A percentile compares a stretch with the other conserved stretches of the same genome.
These are phyloP conservation scores for Eragrostis tef DNA, from an alignment of 202 grass and related monocot genomes.

Conservation along the genomic window DNA sequence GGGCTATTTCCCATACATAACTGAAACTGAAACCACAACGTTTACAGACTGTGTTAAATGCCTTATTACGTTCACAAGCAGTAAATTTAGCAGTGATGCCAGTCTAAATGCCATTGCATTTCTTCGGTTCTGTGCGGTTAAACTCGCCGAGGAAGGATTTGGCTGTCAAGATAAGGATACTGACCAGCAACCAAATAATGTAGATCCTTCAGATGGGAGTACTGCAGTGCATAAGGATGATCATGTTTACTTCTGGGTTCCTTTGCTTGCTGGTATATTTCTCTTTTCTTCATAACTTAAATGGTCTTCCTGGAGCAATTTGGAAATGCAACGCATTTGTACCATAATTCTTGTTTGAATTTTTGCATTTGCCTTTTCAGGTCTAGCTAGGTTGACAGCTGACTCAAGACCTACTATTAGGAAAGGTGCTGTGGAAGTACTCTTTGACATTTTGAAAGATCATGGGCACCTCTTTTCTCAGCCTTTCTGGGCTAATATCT, in stretches of 20 bases:
- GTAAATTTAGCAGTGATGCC: constrained; percentile 97
- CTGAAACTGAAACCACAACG: constrained; percentile 93
- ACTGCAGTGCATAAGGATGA: constrained; percentile 69
- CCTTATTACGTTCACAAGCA: constrained; percentile 92
- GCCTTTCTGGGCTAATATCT: constrained; percentile 80
- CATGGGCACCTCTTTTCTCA: constrained; percentile 86
- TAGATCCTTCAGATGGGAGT: constrained; percentile 65
- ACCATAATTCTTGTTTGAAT: constrained; percentile 47
- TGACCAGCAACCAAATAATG: constrained; percentile 51
- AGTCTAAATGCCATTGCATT: constrained; percentile 99
- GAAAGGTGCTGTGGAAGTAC: constrained; percentile 96
- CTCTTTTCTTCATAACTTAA: constrained; percentile 40
- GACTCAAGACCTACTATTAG: constrained; percentile 90
- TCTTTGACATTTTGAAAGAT: constrained; percentile 94
- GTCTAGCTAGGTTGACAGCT: constrained; percentile 86
- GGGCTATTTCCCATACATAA: constrained; percentile 98
- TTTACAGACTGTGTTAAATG: constrained; percentile 98
- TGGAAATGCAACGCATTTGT: constrained; percentile 28
- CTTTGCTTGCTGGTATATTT: constrained; percentile 74
- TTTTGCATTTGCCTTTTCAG: constrained; percentile 45
- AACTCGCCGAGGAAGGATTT: constrained; percentile 93
- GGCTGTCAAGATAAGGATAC: constrained; percentile 63
- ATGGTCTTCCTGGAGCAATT: constrained; percentile 18
- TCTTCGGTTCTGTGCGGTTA: constrained; percentile 96
- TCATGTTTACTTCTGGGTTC: constrained; percentile 95